Conservation (phyloP, 139 green algal genomes). For the Coelastrella sp. region DNA sequence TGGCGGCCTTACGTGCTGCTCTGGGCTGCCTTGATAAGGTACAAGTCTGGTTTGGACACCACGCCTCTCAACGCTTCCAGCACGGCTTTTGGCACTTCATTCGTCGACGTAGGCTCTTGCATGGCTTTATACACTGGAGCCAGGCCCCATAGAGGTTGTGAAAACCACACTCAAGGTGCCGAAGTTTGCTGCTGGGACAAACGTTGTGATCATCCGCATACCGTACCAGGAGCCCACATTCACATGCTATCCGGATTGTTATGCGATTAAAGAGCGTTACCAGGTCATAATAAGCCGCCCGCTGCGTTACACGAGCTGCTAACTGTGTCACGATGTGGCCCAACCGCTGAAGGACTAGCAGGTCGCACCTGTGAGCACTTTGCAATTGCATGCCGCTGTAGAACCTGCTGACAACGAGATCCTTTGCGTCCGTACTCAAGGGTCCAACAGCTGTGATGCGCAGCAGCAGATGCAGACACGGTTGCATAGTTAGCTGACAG, state of each 20-base stretch:
- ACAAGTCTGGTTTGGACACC: constrained; percentile 45
- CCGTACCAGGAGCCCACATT: no score
- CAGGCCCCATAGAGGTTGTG: neutral
- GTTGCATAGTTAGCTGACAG: neutral
- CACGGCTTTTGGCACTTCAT: neutral
- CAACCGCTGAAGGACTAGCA: neutral
- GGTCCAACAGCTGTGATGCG: neutral
- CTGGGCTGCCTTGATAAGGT: constrained; percentile 47
- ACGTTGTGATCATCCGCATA: no score
- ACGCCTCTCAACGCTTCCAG: neutral
- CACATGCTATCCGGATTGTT: no score
- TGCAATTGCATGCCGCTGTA: no score
- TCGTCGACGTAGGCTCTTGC: neutral
- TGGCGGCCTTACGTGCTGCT: constrained; percentile 37
- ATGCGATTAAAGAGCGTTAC: no score
- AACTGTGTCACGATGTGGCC: neutral
- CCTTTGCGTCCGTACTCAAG: neutral
- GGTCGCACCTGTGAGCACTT: no score
- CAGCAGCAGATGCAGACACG: neutral
- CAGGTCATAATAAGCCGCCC: no score
- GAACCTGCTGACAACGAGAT: no score
- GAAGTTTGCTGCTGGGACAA: no score
- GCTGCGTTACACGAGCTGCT: no score
- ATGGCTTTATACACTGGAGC: neutral
- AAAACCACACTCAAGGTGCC: no score